A percentile compares a stretch with the other conserved stretches of the same genome.
These are phyloP conservation scores for Paracorniculantispora psalliotae DNA, from an alignment of 2,329 filamentous ascomycete species.

Conservation along the genomic window DNA sequence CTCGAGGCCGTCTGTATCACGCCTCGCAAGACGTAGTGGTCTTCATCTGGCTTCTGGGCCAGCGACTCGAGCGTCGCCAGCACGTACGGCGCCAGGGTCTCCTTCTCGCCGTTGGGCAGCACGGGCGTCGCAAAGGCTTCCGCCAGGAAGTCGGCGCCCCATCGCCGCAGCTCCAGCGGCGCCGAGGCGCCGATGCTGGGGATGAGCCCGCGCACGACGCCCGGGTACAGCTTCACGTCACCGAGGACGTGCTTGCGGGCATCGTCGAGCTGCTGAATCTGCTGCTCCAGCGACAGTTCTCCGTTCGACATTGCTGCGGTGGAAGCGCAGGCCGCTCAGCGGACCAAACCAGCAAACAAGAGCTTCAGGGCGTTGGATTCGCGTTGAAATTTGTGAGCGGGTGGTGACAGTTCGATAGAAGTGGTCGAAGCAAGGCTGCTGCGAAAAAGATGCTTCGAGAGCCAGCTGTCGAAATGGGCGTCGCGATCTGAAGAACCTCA, in stretches of 20 bases:
- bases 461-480: conserved; percentile 1
- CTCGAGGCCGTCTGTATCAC: conserved; percentile 85
- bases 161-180: conserved; percentile 79
- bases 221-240: conserved; percentile 83
- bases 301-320: conserved; percentile 44
- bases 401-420: background rate
- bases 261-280: conserved; percentile 82
- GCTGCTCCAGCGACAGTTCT: conserved; percentile 60
- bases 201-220: conserved; percentile 88
- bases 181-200: conserved; percentile 77
- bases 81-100: conserved; percentile 69
- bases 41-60: conserved; percentile 67
- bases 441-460: background rate
- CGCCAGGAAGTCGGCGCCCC: conserved; percentile 92
- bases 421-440: background rate
- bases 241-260: conserved; percentile 85
- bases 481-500: conserved; percentile 4
- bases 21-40: conserved; percentile 75
- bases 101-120: conserved; percentile 72
- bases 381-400: background rate
- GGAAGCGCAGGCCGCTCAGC: background rate
- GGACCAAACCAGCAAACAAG: background rate
- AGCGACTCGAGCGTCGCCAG: conserved; percentile 70
- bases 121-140: conserved; percentile 95
- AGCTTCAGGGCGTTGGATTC: background rate